phyloP scores from a whole-genome alignment of 108 stramenopile genomes.

The Stephanodiscus minutulus region DNA sequence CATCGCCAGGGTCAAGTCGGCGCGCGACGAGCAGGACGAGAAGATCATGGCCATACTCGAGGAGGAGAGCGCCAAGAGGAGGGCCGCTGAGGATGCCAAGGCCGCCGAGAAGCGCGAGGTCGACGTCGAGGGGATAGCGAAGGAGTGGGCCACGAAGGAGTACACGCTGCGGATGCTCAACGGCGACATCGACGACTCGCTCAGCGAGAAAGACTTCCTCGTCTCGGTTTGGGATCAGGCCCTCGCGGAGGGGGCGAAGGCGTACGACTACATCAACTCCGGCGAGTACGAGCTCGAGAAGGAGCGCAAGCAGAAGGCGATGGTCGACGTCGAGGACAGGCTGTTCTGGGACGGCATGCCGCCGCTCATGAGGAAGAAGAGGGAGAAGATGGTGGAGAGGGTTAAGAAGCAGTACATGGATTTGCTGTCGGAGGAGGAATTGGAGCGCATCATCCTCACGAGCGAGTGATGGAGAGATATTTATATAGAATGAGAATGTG shows the following conservation, averaged over 20 bases:
- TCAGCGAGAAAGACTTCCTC: constrained; percentile 68
- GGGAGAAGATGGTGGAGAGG: constrained; percentile 33
- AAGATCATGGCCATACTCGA: constrained; percentile 33
- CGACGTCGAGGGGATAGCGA: constrained; percentile 71
- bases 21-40: constrained; percentile 21
- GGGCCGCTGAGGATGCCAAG: constrained; percentile 14
- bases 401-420: constrained; percentile 39
- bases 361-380: constrained; percentile 22
- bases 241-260: constrained; percentile 66
- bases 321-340: constrained; percentile 10
- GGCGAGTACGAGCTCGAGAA: constrained; percentile 11
- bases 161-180: constrained; percentile 60
- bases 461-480: neutral
- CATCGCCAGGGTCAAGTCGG: neutral
- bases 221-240: constrained; percentile 72
- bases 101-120: constrained; percentile 42
- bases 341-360: constrained; percentile 39
- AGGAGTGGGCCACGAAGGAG: constrained; percentile 79
- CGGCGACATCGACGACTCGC: constrained; percentile 40
- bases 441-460: constrained; percentile 25
- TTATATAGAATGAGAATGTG: no score
- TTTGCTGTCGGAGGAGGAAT: constrained; percentile 30
- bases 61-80: constrained; percentile 15
- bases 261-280: constrained; percentile 43
- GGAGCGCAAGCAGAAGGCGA: neutral